phyloP scores from a whole-genome alignment of 2,329 filamentous ascomycete species.

The Cladosporium oxysporum region DNA sequence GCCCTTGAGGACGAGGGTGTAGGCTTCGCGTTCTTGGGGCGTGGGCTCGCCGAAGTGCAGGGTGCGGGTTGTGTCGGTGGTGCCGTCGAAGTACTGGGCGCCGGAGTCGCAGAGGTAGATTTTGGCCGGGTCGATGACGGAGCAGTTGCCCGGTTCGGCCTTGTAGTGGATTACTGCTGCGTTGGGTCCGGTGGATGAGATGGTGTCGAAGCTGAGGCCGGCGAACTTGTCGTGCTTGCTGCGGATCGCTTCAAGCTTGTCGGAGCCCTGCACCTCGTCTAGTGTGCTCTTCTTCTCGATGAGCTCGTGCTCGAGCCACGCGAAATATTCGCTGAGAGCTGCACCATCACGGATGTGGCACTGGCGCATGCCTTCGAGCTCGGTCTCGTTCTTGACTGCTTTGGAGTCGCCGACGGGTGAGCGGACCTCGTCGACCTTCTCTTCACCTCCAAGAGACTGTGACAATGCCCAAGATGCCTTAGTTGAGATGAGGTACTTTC shows the following conservation, averaged over 20 bases:
- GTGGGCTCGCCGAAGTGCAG: slow-evolving; percentile 87
- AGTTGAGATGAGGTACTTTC: slow-evolving; percentile 81
- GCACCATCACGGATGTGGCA: slow-evolving; percentile 94
- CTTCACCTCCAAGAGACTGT: slow-evolving; percentile 79
- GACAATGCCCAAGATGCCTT: slow-evolving; percentile 92
- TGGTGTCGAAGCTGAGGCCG: slow-evolving; percentile 91
- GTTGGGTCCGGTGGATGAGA: slow-evolving; percentile 90
- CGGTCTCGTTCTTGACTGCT: slow-evolving; percentile 87
- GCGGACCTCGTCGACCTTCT: slow-evolving; percentile 79
- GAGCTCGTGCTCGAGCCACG: slow-evolving; percentile 92
- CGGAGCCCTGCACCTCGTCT: slow-evolving; percentile 88
- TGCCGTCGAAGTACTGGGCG: slow-evolving; percentile 93
- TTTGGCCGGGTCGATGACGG: slow-evolving; percentile 77
- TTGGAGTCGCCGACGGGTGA: slow-evolving; percentile 90
- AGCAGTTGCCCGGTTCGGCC: slow-evolving; percentile 79
- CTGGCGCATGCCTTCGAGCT: slow-evolving; percentile 87
- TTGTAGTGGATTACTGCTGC: slow-evolving; percentile 96
- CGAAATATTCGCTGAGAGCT: slow-evolving; percentile 87
- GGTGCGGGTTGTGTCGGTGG: slow-evolving; percentile 92
- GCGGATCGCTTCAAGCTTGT: slow-evolving; percentile 80
- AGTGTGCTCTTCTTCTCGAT: slow-evolving; percentile 65
- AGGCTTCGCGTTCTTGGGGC: slow-evolving; percentile 80
- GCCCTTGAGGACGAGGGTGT: slow-evolving; percentile 92
- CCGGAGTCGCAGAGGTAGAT: slow-evolving; percentile 97
- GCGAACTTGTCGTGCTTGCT: slow-evolving; percentile 73